Base-by-base conservation (phyloP, 2,329 filamentous ascomycete genomes). In the Lachnellula willkommii region DNA sequence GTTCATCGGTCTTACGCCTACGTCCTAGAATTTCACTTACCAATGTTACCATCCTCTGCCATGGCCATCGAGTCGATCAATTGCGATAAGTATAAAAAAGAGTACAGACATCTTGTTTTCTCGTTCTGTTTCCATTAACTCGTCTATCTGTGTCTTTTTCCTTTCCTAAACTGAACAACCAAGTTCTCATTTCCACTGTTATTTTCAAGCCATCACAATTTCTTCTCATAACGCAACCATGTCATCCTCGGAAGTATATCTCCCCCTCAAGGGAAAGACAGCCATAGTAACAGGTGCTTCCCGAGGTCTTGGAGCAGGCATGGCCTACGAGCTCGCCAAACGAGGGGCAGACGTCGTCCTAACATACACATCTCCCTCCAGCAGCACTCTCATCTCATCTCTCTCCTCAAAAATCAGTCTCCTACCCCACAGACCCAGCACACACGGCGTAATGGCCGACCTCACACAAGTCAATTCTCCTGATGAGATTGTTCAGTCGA, bases 381-480 rank as follows among this genome's bases (percentile, higher is more conserved):
- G 47, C 35, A 48, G 32, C 24, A 11, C 20, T n/a, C 54, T 48
- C 20, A 32, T 32, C 45, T 28, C 45, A 17, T 14, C 24, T 14
- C 45, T 47, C 24, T 28, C 22, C 4, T 15, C 5, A 7, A 52
- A 36, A 22, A 56, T 35, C 6, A 32, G 24, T 24, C 45, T 28
- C 47, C 66, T 73, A 11, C 72, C 76, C 39, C 77, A 91, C 74
- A 75, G 74, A 52, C 77, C 91, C 66, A 76, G 77, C 58, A 81
- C 82, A 50, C 68, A 85, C 24, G 69, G 77, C 43, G 78, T 90
- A 2, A 84, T 87, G 73, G 87, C 87, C 28, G 87, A 90, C 72
- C 79, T 92, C 63, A 78, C 80, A 62, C 79, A 79, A 2, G 75
- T 82, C 42, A 76, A 77, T 12, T 83, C 82, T 2, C 82, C 84